Percentiles rank a stretch among this genome's conserved stretches.
Evolutionary conservation across 2,329 filamentous ascomycete species (phyloP).

Genomic region (Neonectria sp.): DNA sequence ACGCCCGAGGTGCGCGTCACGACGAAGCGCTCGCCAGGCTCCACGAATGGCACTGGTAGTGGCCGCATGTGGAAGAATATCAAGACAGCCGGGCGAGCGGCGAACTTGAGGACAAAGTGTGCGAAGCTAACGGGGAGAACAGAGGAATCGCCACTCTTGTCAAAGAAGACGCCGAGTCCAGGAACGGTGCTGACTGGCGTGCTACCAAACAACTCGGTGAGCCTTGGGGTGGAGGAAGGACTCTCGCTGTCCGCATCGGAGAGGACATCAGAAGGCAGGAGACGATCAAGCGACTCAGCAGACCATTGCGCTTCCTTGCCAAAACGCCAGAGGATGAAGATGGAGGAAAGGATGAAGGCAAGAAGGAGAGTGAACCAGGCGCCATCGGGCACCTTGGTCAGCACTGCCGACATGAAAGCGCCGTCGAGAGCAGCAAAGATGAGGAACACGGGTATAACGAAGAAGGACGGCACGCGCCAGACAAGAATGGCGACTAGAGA

Average conservation of each 20-base stretch:
- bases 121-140: conserved; percentile 61
- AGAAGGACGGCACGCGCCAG: conserved; percentile 73
- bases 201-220: conserved; percentile 51
- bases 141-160: conserved; percentile 71
- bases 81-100: conserved; percentile 74
- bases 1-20: conserved; percentile 57
- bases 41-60: conserved; percentile 69
- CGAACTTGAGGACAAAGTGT: conserved; percentile 80
- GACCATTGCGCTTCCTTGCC: conserved; percentile 84
- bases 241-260: not conserved
- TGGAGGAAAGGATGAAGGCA: conserved; percentile 69
- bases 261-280: conserved; percentile 58
- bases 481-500: conserved; percentile 78
- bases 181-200: conserved; percentile 61
- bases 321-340: conserved; percentile 84
- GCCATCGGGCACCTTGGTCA: conserved; percentile 80
- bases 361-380: conserved; percentile 83
- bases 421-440: conserved; percentile 76
- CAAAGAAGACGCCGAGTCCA: conserved; percentile 81
- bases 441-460: conserved; percentile 73
- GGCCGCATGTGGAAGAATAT: conserved; percentile 81
- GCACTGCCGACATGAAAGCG: conserved; percentile 75
- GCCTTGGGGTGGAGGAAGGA: not conserved
- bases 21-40: conserved; percentile 61
- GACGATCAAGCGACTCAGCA: conserved; percentile 74